Evolutionary conservation across 2,329 filamentous ascomycete genomes (phyloP).

Genomic region (Claviceps maximensis): DNA sequence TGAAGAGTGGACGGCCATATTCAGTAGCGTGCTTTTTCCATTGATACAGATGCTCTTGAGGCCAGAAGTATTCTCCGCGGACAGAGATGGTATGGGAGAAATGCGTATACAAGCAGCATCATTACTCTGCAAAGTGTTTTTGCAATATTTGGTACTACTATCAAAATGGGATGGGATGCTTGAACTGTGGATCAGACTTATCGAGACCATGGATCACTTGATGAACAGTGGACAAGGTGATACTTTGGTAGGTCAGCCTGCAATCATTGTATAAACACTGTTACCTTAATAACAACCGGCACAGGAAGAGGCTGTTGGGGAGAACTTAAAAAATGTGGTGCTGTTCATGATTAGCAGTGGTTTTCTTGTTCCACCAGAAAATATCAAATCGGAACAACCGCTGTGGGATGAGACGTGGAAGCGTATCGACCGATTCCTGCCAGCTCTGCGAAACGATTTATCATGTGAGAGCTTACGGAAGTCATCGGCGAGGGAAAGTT

Average conservation of each 20-base stretch:
- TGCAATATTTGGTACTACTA: slow-evolving; percentile 80
- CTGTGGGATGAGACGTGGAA: slow-evolving; percentile 53
- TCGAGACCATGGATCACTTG: slow-evolving; percentile 88
- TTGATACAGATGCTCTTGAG: slow-evolving; percentile 78
- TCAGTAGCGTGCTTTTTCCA: slow-evolving; percentile 85
- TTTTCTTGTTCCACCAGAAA: slow-evolving; percentile 59
- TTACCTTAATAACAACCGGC: slow-evolving; percentile 7
- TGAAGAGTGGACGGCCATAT: slow-evolving; percentile 89
- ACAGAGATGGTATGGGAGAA: slow-evolving; percentile 88
- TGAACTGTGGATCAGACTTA: slow-evolving; percentile 81
- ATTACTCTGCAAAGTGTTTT: slow-evolving; percentile 84
- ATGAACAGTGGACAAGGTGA: slow-evolving; percentile 94
- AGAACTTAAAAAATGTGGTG: slow-evolving; percentile 91
- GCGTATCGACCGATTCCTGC: slow-evolving; percentile 50
- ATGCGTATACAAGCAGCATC: slow-evolving; percentile 86
- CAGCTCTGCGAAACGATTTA: slow-evolving; percentile 44
- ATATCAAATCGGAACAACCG: slow-evolving; percentile 40
- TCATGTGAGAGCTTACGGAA: slow-evolving; percentile 31
- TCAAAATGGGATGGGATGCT: slow-evolving; percentile 81
- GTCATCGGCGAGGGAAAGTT: background rate
- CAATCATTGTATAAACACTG: background rate
- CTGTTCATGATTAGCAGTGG: slow-evolving; percentile 89
- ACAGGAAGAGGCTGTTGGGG: slow-evolving; percentile 86
- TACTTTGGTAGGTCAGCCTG: slow-evolving; percentile 50
- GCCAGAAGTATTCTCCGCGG: slow-evolving; percentile 85